Conservation (phyloP, 1,139 yeast species). For the Zygosaccharomyces sapae region DNA sequence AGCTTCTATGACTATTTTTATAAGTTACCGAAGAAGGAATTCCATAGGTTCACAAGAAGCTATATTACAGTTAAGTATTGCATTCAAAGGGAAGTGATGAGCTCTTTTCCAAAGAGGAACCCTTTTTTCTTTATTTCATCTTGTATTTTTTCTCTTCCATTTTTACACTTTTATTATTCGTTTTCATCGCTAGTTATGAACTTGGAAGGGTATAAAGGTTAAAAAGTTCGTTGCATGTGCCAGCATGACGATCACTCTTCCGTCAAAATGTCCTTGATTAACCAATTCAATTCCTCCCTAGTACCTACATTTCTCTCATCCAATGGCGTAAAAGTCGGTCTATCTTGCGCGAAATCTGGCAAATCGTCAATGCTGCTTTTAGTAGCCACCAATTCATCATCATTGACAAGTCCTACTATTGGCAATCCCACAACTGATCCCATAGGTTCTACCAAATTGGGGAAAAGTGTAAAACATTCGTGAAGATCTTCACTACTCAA, state of each 20-base stretch:
- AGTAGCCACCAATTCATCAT: slow-evolving; percentile 49
- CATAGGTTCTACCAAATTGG: slow-evolving; percentile 63
- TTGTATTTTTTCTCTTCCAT: too few relatives aligned
- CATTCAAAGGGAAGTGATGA: too few relatives aligned
- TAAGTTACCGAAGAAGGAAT: too few relatives aligned
- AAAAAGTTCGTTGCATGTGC: slow-evolving; percentile 4
- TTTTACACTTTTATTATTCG: background rate
- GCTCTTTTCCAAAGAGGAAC: too few relatives aligned
- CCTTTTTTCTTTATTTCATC: too few relatives aligned
- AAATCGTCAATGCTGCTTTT: slow-evolving; percentile 42
- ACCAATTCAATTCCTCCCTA: slow-evolving; percentile 66
- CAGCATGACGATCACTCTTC: slow-evolving; percentile 22
- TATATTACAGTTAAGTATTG: too few relatives aligned
- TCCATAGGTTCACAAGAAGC: too few relatives aligned
- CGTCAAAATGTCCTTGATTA: slow-evolving; percentile 53
- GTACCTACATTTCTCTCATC: slow-evolving; percentile 50
- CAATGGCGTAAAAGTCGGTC: slow-evolving; percentile 32
- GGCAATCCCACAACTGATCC: slow-evolving; percentile 55
- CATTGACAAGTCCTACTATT: slow-evolving; percentile 49
- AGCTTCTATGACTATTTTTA: too few relatives aligned
- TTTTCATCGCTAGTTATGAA: background rate
- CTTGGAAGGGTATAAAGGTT: background rate
- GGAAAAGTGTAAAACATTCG: slow-evolving; percentile 59
- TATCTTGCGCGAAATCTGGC: slow-evolving; percentile 30
- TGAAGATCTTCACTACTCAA: slow-evolving; percentile 62